A percentile compares a stretch with the other conserved stretches of the same genome.
Evolutionary conservation across 441 rosid genomes (phyloP).

Genomic region (Mallotus japonicus): DNA sequence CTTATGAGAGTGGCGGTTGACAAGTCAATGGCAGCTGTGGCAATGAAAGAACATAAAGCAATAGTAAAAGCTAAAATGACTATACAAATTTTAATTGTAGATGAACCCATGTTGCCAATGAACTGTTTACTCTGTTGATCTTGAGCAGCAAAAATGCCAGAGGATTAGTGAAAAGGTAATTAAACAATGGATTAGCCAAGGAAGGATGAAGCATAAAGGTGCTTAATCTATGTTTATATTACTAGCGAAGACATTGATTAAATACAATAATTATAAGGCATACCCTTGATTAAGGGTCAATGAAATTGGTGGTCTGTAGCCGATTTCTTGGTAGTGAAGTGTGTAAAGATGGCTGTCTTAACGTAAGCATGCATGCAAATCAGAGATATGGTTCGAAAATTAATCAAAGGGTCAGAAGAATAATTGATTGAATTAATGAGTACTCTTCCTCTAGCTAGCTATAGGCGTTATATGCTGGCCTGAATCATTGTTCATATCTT

Average conservation of each 20-base stretch:
- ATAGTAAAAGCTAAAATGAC: slow-evolving; percentile 21
- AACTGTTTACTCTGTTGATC: background rate
- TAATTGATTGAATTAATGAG: slow-evolving; percentile 2
- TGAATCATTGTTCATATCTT: background rate
- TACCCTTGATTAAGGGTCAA: slow-evolving; percentile 15
- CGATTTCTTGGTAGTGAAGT: slow-evolving; percentile 37
- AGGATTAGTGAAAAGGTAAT: background rate
- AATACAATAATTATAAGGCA: too few species aligned
- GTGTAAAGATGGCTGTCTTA: slow-evolving; percentile 21
- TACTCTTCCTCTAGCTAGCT: slow-evolving; percentile 8
- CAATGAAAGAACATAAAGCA: slow-evolving; percentile 10
- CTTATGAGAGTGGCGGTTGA: slow-evolving; percentile 47
- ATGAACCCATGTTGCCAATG: slow-evolving; percentile 31
- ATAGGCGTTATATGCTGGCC: too few species aligned
- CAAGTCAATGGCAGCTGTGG: slow-evolving; percentile 29
- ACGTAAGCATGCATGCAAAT: slow-evolving; percentile 17
- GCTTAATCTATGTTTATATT: slow-evolving; percentile 4
- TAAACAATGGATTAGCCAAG: slow-evolving; percentile 22
- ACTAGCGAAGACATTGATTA: background rate
- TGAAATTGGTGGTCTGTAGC: slow-evolving; percentile 28
- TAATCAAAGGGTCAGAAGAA: background rate
- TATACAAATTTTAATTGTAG: slow-evolving; percentile 25
- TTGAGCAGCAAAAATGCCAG: background rate
- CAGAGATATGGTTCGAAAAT: background rate
- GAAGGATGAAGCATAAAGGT: slow-evolving; percentile 26